A percentile compares a stretch with the other conserved stretches of the same genome.
Evolutionary conservation across 257 asterid species (phyloP).

Genomic region (Pogostemon cablin): DNA sequence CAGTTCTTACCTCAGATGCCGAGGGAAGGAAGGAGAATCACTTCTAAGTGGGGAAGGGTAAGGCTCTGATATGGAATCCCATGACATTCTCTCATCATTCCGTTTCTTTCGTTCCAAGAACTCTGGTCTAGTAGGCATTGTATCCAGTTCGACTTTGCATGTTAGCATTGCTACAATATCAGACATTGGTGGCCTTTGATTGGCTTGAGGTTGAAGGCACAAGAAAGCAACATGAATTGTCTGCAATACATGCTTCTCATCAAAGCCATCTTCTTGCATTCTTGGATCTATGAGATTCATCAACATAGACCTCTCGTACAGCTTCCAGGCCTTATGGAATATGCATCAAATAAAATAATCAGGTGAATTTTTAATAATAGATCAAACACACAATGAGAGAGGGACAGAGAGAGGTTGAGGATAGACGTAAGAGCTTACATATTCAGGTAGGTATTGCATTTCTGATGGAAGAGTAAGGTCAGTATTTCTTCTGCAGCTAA

Average conservation of each 20-base stretch:
- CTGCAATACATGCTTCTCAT: conserved; percentile 56
- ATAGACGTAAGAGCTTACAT: conserved; percentile 42
- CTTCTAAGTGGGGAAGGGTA: conserved; percentile 62
- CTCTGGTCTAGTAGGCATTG: conserved; percentile 52
- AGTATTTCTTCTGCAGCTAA: conserved; percentile 67
- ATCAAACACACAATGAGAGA: no score
- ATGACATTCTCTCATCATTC: conserved; percentile 43
- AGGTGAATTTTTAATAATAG: conserved; percentile 7
- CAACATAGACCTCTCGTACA: conserved; percentile 61
- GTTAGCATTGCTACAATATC: conserved; percentile 74
- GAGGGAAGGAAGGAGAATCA: conserved; percentile 51
- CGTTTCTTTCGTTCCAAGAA: conserved; percentile 58
- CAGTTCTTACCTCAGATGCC: conserved; percentile 33
- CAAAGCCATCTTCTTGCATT: conserved; percentile 43
- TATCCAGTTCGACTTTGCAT: conserved; percentile 51
- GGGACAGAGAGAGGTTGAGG: neutral
- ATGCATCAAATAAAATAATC: neutral
- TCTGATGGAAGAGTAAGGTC: conserved; percentile 71
- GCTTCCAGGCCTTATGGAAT: conserved; percentile 71
- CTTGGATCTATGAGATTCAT: conserved; percentile 62
- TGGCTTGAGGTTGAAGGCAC: conserved; percentile 70
- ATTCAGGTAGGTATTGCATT: conserved; percentile 79
- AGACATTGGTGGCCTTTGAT: conserved; percentile 81
- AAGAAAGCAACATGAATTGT: conserved; percentile 57
- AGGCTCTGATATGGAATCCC: conserved; percentile 66